phyloP scores from a whole-genome alignment of 371 early-diverging fungal genomes.

The Mucor racemosus region DNA sequence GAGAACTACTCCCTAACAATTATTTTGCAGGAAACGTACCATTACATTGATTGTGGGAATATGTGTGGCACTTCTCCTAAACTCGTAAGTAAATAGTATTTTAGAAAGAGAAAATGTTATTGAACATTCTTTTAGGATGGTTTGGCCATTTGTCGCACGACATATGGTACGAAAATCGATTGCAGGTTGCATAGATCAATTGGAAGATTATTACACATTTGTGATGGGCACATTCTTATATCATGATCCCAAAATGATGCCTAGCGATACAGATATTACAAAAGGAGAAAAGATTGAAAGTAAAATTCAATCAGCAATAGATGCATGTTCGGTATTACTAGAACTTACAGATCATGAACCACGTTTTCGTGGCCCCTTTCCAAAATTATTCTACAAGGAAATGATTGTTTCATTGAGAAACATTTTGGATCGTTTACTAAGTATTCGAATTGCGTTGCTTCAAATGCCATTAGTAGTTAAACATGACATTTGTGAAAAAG shows the following conservation, averaged over 20 bases:
- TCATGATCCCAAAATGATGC: slow-evolving; percentile 27
- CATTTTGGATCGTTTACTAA: slow-evolving; percentile 58
- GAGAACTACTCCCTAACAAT: slow-evolving; percentile 2
- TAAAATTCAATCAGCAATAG: slow-evolving; percentile 44
- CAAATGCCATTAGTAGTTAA: slow-evolving; percentile 56
- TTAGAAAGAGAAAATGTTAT: neutral
- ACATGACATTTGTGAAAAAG: slow-evolving; percentile 36
- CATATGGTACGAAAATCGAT: slow-evolving; percentile 59
- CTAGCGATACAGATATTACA: slow-evolving; percentile 38
- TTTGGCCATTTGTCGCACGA: slow-evolving; percentile 70
- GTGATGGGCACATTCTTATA: slow-evolving; percentile 49
- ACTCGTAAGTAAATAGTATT: slow-evolving; percentile 39
- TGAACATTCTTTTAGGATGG: slow-evolving; percentile 28
- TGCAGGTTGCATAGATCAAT: slow-evolving; percentile 39
- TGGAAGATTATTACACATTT: slow-evolving; percentile 53
- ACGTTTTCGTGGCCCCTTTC: slow-evolving; percentile 63
- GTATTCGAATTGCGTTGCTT: slow-evolving; percentile 55
- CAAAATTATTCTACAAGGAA: slow-evolving; percentile 57
- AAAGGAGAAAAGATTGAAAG: slow-evolving; percentile 45
- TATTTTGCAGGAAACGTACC: slow-evolving; percentile 48
- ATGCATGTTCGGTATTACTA: slow-evolving; percentile 49
- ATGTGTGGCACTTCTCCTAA: slow-evolving; percentile 53
- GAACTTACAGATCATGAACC: slow-evolving; percentile 64
- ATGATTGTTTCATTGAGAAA: slow-evolving; percentile 61
- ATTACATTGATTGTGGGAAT: slow-evolving; percentile 62